Evolutionary conservation across 164 flowering plant species (phyloP).

Genomic region (Litsea cubeba): DNA sequence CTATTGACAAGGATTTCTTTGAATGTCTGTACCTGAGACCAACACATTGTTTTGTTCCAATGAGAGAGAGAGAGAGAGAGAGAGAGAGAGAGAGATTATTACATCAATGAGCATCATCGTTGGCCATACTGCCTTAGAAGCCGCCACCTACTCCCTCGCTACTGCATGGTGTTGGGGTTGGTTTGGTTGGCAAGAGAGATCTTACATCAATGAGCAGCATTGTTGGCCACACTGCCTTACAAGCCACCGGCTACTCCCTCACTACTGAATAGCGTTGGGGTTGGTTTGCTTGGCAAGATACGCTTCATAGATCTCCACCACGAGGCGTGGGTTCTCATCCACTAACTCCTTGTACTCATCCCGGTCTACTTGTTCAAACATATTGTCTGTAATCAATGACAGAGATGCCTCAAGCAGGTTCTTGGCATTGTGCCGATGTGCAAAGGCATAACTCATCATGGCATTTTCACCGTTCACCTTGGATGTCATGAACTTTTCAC

Average conservation of each 20-base stretch:
- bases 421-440: conserved; percentile 77
- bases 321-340: conserved; percentile 75
- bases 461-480: conserved; percentile 68
- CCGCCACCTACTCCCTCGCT: conserved; percentile 15
- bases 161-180: conserved; percentile 29
- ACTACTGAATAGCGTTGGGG: conserved; percentile 36
- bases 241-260: background rate
- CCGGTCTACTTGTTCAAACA: conserved; percentile 56
- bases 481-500: conserved; percentile 71
- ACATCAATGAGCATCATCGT: background rate
- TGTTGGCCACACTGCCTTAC: background rate
- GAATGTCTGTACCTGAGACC: background rate
- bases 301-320: conserved; percentile 79
- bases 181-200: background rate
- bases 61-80: background rate
- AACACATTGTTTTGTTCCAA: background rate
- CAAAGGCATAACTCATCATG: conserved; percentile 58
- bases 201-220: background rate
- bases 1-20: background rate
- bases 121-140: background rate
- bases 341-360: conserved; percentile 77
- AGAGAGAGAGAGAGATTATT: background rate
- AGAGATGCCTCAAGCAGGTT: conserved; percentile 56
- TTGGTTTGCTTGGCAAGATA: conserved; percentile 72
- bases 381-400: conserved; percentile 60